phyloP scores from a whole-genome alignment of 257 asterid genomes.

The Craterostigma plantagineum region DNA sequence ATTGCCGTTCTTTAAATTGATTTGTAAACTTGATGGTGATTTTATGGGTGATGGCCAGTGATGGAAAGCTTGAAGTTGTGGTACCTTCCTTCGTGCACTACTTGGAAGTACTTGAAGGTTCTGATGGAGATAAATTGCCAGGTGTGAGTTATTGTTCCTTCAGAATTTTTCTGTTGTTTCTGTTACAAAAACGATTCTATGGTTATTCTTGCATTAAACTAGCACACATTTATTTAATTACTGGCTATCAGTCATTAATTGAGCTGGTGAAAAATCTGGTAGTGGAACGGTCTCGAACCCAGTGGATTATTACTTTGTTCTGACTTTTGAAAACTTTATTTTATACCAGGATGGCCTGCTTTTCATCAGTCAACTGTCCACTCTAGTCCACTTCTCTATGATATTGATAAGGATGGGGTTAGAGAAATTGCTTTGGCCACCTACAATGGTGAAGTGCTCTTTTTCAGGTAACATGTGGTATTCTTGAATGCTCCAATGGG shows the following conservation, averaged over 20 bases:
- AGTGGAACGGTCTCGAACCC: no score
- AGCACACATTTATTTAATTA: no score
- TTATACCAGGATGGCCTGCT: slow-evolving; percentile 86
- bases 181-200: no score
- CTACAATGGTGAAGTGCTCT: slow-evolving; percentile 90
- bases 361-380: slow-evolving; percentile 97
- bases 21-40: slow-evolving; percentile 4
- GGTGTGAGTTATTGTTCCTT: slow-evolving; percentile 23
- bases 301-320: slow-evolving; percentile 5
- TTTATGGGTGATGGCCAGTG: slow-evolving; percentile 29
- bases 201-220: no score
- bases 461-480: slow-evolving; percentile 57
- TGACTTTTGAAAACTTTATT: neutral
- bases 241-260: no score
- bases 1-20: slow-evolving; percentile 1
- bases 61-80: slow-evolving; percentile 92
- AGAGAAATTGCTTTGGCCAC: slow-evolving; percentile 93
- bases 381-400: slow-evolving; percentile 86
- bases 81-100: slow-evolving; percentile 97
- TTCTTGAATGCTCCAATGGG: slow-evolving; percentile 2
- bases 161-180: no score
- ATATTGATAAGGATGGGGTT: slow-evolving; percentile 96
- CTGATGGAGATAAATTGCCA: slow-evolving; percentile 98
- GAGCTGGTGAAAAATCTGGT: no score
- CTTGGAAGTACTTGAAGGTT: slow-evolving; percentile 95